Conservation (phyloP, 176 grass and related monocot genomes). For the Puccinellia tenuiflora region DNA sequence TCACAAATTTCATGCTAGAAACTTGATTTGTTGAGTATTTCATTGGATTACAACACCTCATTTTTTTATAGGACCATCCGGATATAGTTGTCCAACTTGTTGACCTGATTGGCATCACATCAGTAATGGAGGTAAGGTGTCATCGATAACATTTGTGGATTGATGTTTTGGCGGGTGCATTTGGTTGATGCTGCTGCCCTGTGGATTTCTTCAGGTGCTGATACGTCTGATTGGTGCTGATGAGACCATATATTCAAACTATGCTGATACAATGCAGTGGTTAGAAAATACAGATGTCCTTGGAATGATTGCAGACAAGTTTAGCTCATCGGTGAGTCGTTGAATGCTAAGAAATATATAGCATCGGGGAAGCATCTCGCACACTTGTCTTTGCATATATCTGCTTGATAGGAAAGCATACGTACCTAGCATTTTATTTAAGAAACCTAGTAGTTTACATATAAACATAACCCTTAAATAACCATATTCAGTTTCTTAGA, state of each 20-base stretch:
- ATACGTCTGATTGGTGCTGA: constrained; percentile 93
- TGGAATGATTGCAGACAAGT: constrained; percentile 93
- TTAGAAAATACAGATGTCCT: constrained; percentile 94
- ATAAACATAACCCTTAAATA: background rate
- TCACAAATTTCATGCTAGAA: background rate
- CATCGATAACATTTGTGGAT: constrained; percentile 2
- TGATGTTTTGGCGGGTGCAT: constrained; percentile 13
- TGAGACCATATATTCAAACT: constrained; percentile 91
- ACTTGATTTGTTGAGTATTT: background rate
- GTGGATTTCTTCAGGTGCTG: constrained; percentile 58
- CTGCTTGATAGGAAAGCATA: constrained; percentile 7
- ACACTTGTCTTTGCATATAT: background rate
- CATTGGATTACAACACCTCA: background rate
- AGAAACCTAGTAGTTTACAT: background rate
- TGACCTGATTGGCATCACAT: constrained; percentile 95
- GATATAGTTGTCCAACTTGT: constrained; percentile 90
- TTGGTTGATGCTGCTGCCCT: constrained; percentile 26
- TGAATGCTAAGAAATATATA: background rate
- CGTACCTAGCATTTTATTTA: background rate
- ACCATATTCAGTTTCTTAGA: background rate
- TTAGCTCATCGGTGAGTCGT: constrained; percentile 84
- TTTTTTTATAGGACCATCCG: constrained; percentile 59
- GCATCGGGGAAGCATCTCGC: background rate
- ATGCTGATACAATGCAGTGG: constrained; percentile 82
- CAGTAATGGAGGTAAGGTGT: constrained; percentile 75